A percentile compares a stretch with the other conserved stretches of the same genome.
phyloP scores from a whole-genome alignment of 164 flowering plant species.

The Tinospora cordifolia region DNA sequence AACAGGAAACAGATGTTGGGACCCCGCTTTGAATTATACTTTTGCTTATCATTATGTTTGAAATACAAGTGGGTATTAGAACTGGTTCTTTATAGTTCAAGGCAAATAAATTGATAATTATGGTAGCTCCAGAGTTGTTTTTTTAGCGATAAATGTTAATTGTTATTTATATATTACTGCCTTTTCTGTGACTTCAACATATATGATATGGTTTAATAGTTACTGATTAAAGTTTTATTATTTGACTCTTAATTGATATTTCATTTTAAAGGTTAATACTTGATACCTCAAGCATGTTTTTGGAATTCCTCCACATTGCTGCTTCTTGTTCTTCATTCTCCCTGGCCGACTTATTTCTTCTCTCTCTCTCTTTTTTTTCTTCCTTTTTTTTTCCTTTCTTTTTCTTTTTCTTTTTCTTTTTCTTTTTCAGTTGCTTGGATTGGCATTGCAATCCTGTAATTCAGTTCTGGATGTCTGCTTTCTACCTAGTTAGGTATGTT shows the following conservation, averaged over 20 bases:
- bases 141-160: too few species aligned
- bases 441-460: too few species aligned
- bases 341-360: too few species aligned
- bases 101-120: background rate
- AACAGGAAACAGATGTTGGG: background rate
- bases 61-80: background rate
- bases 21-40: too few species aligned
- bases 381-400: background rate
- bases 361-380: background rate
- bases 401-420: background rate
- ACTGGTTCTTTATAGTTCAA: background rate
- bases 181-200: background rate
- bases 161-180: background rate
- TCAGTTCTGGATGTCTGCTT: too few species aligned
- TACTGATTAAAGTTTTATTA: background rate
- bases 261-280: background rate
- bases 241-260: background rate
- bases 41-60: background rate
- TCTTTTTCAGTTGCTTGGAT: background rate
- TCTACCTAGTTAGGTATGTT: too few species aligned
- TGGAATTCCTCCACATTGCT: background rate
- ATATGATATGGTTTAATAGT: background rate
- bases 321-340: background rate
- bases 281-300: background rate
- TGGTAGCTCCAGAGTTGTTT: background rate